phyloP scores from a whole-genome alignment of 2,329 filamentous ascomycete species.

The Fusarium setosum region DNA sequence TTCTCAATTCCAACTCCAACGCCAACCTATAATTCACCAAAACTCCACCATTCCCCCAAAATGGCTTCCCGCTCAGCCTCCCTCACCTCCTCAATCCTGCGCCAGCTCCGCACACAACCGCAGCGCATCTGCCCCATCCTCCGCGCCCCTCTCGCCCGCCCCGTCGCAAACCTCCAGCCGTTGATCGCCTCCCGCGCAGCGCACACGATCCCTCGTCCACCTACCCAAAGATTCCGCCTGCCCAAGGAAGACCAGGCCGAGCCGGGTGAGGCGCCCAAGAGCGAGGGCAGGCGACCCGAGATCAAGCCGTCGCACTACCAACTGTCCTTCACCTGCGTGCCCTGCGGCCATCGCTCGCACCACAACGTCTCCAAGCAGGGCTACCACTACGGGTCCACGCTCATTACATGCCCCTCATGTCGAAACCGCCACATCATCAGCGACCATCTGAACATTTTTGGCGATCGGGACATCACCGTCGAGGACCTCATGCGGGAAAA shows the following conservation, averaged over 20 bases:
- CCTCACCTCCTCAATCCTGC: slow-evolving; percentile 29
- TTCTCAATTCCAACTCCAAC: slow-evolving; percentile 12
- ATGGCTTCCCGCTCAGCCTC: slow-evolving; percentile 46
- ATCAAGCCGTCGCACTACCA: slow-evolving; percentile 77
- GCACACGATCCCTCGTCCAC: slow-evolving; percentile 52
- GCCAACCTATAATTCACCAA: slow-evolving; percentile 1
- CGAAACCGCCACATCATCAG: slow-evolving; percentile 90
- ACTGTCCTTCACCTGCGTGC: slow-evolving; percentile 92
- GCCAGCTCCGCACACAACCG: slow-evolving; percentile 27
- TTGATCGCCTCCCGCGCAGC: slow-evolving; percentile 42
- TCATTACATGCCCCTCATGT: slow-evolving; percentile 90
- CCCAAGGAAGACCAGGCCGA: slow-evolving; percentile 18
- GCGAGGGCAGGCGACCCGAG: slow-evolving; percentile 46
- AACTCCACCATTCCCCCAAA: not conserved
- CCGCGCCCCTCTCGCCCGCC: slow-evolving; percentile 14
- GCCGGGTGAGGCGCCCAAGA: slow-evolving; percentile 34
- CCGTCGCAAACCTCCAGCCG: slow-evolving; percentile 17
- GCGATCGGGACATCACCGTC: slow-evolving; percentile 74
- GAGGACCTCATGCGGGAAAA: slow-evolving; percentile 83
- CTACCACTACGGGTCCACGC: slow-evolving; percentile 89
- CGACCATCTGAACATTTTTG: slow-evolving; percentile 86
- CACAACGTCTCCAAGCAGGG: slow-evolving; percentile 94
- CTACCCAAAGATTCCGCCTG: slow-evolving; percentile 26
- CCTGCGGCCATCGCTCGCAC: slow-evolving; percentile 81
- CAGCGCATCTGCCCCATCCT: slow-evolving; percentile 30